Conservation (phyloP, 1,284 basidiomycete species). For the Afroboletus lepidellus region DNA sequence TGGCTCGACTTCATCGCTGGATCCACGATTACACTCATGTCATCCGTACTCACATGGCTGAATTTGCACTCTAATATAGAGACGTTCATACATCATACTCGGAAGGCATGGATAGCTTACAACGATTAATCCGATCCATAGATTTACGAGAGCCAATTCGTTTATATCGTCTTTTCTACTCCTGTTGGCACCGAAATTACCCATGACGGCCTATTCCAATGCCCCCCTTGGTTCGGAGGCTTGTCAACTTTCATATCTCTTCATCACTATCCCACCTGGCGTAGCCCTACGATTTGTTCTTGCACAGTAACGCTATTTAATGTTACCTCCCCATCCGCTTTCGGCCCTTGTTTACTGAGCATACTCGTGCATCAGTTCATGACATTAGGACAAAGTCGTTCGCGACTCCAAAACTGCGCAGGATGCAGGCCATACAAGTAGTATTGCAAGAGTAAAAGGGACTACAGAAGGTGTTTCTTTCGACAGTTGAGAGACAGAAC, state of each 20-base stretch:
- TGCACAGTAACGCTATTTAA: conserved; percentile 7
- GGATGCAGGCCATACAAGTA: not conserved
- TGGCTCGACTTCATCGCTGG: conserved; percentile 36
- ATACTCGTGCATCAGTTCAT: too few relatives aligned
- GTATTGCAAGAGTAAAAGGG: not conserved
- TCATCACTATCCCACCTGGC: not conserved
- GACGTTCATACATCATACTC: conserved; percentile 18
- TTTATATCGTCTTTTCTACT: conserved; percentile 17
- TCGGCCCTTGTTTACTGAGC: too few relatives aligned
- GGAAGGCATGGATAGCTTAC: conserved; percentile 19
- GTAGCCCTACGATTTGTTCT: not conserved
- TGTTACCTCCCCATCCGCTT: too few relatives aligned
- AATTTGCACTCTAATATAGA: conserved; percentile 15
- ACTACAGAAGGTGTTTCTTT: not conserved
- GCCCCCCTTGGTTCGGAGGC: not conserved
- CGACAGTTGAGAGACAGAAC: not conserved
- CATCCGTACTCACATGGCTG: conserved; percentile 12
- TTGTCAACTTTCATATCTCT: not conserved
- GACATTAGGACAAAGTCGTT: not conserved
- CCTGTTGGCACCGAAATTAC: conserved; percentile 12
- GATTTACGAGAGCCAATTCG: conserved; percentile 22
- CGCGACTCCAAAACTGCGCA: not conserved
- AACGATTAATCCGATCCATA: conserved; percentile 20
- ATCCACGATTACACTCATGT: conserved; percentile 31
- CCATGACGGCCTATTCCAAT: conserved; percentile 1